phyloP scores from a whole-genome alignment of 2,329 filamentous ascomycete genomes.

The Lasiodiplodia gonubiensis region DNA sequence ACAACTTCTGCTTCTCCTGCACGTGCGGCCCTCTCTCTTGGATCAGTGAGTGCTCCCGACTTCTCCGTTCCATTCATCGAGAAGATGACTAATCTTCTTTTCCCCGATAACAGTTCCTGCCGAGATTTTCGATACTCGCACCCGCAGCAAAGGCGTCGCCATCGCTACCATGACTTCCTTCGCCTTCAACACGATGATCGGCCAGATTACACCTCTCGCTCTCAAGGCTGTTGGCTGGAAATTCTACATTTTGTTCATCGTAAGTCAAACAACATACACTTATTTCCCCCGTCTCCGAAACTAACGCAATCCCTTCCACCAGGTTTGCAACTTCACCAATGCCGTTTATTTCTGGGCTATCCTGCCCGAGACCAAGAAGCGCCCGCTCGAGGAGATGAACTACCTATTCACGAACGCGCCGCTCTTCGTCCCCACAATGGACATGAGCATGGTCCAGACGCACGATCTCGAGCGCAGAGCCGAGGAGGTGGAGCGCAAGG shows the following conservation, averaged over 20 bases:
- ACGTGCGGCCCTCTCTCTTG: constrained; percentile 72
- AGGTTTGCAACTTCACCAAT: constrained; percentile 71
- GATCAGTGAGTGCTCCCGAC: constrained; percentile 44
- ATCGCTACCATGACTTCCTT: constrained; percentile 76
- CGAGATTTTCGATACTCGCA: constrained; percentile 79
- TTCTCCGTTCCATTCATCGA: constrained; percentile 61
- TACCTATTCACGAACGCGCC: constrained; percentile 70
- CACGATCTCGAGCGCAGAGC: constrained; percentile 66
- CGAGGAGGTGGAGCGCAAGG: constrained; percentile 63
- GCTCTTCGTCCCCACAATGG: constrained; percentile 65
- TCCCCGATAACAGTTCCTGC: constrained; percentile 59
- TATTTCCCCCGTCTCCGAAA: not conserved
- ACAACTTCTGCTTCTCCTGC: constrained; percentile 77
- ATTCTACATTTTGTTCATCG: constrained; percentile 66
- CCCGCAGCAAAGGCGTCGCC: constrained; percentile 74
- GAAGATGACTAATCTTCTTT: not conserved
- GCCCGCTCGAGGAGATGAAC: constrained; percentile 72
- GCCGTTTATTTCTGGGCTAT: constrained; percentile 71
- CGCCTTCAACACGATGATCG: constrained; percentile 79
- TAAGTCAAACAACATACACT: constrained; percentile 38
- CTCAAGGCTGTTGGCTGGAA: constrained; percentile 61
- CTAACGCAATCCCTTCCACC: not conserved
- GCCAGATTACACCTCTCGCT: constrained; percentile 68
- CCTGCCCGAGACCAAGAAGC: constrained; percentile 68
- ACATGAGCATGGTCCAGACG: constrained; percentile 58